Conservation (phyloP, 2,329 filamentous ascomycete genomes). For the Chalaropsis thielavioides region DNA sequence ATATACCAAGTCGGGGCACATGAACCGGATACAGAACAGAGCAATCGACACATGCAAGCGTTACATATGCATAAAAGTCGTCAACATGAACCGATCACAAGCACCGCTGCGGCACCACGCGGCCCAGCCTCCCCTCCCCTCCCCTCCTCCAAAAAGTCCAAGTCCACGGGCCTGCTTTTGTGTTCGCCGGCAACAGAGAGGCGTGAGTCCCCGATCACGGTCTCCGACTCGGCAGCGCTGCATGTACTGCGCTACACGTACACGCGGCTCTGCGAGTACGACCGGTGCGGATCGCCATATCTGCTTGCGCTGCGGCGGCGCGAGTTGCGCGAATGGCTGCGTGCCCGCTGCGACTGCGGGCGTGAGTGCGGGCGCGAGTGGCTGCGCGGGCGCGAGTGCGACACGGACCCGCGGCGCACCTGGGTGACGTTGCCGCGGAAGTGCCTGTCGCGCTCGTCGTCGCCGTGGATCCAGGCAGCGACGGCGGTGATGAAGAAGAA, state of each 20-base stretch:
- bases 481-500: slow-evolving; percentile 68
- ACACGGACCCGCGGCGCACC: slow-evolving; percentile 22
- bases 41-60: background rate
- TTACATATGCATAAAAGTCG: too few species aligned
- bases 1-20: background rate
- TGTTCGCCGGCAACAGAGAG: too few species aligned
- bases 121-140: background rate
- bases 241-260: slow-evolving; percentile 30
- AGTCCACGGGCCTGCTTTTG: background rate
- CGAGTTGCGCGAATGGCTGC: slow-evolving; percentile 24
- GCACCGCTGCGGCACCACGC: background rate
- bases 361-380: slow-evolving; percentile 21
- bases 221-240: background rate
- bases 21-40: background rate
- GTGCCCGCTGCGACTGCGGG: slow-evolving; percentile 26
- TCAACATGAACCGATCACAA: background rate
- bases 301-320: slow-evolving; percentile 31
- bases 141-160: background rate
- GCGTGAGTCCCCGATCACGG: background rate
- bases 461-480: slow-evolving; percentile 48
- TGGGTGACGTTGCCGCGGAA: slow-evolving; percentile 30
- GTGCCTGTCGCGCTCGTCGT: slow-evolving; percentile 29
- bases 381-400: slow-evolving; percentile 19
- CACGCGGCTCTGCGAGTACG: slow-evolving; percentile 37
- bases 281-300: slow-evolving; percentile 26